Conservation (phyloP, 2,329 filamentous ascomycete genomes). For the Alternaria arbusti region DNA sequence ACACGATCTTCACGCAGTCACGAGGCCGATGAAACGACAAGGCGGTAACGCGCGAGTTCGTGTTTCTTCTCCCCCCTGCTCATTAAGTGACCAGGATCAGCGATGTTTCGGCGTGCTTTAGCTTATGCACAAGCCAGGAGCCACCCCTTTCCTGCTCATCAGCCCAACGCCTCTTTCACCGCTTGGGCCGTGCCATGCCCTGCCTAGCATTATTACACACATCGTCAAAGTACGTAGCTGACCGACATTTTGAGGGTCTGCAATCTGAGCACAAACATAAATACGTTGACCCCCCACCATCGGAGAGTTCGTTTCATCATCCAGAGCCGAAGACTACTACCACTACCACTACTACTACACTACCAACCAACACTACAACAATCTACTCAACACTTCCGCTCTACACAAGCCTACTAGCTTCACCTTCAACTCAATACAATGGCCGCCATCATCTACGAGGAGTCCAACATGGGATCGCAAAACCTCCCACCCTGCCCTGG, state of each 20-base stretch:
- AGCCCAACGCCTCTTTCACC: constrained; percentile 50
- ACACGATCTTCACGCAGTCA: constrained; percentile 46
- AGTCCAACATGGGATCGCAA: constrained; percentile 46
- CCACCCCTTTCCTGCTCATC: constrained; percentile 48
- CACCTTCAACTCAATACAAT: constrained; percentile 31
- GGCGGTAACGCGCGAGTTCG: constrained; percentile 40
- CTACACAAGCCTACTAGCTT: constrained; percentile 12
- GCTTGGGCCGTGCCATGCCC: constrained; percentile 46
- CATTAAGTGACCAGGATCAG: constrained; percentile 43
- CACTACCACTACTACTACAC: constrained; percentile 16
- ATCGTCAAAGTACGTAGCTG: constrained; percentile 50
- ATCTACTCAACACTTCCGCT: constrained; percentile 7
- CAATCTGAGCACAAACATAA: constrained; percentile 50
- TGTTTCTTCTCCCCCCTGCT: constrained; percentile 45
- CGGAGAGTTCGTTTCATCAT: constrained; percentile 44
- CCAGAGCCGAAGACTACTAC: constrained; percentile 27
- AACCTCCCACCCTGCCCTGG: constrained; percentile 57
- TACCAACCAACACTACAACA: constrained; percentile 12
- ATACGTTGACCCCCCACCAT: constrained; percentile 44
- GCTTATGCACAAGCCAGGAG: constrained; percentile 48
- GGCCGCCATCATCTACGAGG: constrained; percentile 47
- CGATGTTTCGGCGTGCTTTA: constrained; percentile 47
- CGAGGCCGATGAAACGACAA: constrained; percentile 51
- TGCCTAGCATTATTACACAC: constrained; percentile 49
- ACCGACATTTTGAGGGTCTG: constrained; percentile 48